Percentiles rank a stretch among this genome's conserved stretches.
Evolutionary conservation across 1,284 basidiomycete species (phyloP).

Genomic region (Lignosus rhinocerotis): DNA sequence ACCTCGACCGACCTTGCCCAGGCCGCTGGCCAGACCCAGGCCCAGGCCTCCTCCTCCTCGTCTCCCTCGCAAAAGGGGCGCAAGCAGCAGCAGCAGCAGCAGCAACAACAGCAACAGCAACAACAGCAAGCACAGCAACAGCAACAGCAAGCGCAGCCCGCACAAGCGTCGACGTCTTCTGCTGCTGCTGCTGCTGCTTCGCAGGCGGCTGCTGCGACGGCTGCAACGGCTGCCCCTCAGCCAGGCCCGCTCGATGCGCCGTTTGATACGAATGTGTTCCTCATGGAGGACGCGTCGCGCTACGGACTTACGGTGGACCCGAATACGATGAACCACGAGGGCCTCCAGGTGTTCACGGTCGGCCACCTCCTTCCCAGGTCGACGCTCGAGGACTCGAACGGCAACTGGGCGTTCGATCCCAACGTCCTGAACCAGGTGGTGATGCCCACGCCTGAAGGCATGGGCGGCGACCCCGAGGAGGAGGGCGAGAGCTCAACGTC

Average conservation of each 20-base stretch:
- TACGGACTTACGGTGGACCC: conserved; percentile 27
- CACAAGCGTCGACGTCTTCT: neutral
- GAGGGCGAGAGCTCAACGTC: conserved; percentile 27
- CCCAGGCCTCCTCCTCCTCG: conserved; percentile 19
- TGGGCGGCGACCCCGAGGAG: conserved; percentile 34
- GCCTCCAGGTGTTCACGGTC: conserved; percentile 79
- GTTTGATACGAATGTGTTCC: conserved; percentile 39
- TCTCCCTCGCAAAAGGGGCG: conserved; percentile 14
- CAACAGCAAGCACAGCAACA: conserved; percentile 29
- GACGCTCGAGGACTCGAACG: conserved; percentile 50
- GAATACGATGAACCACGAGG: conserved; percentile 50
- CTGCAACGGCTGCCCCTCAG: too few species aligned
- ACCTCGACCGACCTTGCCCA: conserved; percentile 27
- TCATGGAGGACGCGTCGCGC: conserved; percentile 32
- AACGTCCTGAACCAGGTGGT: conserved; percentile 32
- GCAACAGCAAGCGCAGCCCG: conserved; percentile 13
- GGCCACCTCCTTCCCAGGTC: conserved; percentile 74
- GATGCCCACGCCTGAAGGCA: conserved; percentile 36
- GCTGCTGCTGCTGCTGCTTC: neutral
- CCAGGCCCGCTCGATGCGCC: conserved; percentile 18
- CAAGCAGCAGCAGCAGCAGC: conserved; percentile 14
- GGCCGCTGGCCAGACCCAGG: conserved; percentile 5
- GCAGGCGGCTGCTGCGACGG: too few species aligned
- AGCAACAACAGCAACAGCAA: neutral
- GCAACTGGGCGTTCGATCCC: conserved; percentile 59